Conservation (phyloP, 257 asterid species). For the Linaria vulgaris region DNA sequence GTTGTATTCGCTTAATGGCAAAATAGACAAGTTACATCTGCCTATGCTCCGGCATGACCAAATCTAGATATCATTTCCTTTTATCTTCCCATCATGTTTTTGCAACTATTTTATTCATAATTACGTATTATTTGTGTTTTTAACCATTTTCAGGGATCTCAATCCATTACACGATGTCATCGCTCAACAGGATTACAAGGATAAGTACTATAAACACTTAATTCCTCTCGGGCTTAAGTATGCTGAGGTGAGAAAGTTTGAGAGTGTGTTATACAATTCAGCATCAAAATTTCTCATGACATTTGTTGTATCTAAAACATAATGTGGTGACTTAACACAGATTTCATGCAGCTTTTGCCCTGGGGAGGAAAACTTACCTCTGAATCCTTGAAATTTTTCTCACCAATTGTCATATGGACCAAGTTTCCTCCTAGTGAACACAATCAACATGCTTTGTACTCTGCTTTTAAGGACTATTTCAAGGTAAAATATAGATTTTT, state of each 20-base stretch:
- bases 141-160: slow-evolving; percentile 65
- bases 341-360: slow-evolving; percentile 90
- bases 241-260: slow-evolving; percentile 49
- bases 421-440: slow-evolving; percentile 58
- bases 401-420: slow-evolving; percentile 90
- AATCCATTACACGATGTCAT: slow-evolving; percentile 78
- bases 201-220: slow-evolving; percentile 62
- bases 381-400: slow-evolving; percentile 82
- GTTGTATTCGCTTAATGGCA: too few species aligned
- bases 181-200: slow-evolving; percentile 59
- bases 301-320: slow-evolving; percentile 31
- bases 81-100: slow-evolving; percentile 20
- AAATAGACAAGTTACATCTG: neutral
- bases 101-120: neutral
- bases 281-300: too few species aligned
- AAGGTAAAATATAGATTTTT: slow-evolving; percentile 49
- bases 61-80: slow-evolving; percentile 6
- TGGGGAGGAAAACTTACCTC: slow-evolving; percentile 97
- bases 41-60: neutral
- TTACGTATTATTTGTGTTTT: slow-evolving; percentile 9
- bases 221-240: slow-evolving; percentile 71
- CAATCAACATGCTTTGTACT: slow-evolving; percentile 49
- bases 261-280: too few species aligned
- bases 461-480: slow-evolving; percentile 86
- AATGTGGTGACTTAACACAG: slow-evolving; percentile 45